Base-by-base conservation (phyloP, 78 protist genomes). In the Speleostelium caveatum region DNA sequence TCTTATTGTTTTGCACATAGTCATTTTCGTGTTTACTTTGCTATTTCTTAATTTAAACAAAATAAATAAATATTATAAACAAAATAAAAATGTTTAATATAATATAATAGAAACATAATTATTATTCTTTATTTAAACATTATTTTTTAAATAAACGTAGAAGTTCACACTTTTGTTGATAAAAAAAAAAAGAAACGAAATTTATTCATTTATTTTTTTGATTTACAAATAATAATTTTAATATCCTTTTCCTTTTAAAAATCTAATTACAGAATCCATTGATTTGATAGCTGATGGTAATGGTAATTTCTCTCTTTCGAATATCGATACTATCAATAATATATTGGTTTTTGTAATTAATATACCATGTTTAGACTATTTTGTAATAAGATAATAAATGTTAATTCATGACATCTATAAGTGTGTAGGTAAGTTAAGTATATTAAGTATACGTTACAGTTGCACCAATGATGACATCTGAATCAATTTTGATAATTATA, bases 161-260 rank as follows among this genome's bases (percentile, higher is more conserved):
- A n/a, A n/a, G n/a, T n/a, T n/a, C n/a, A n/a, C n/a, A n/a, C n/a
- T n/a, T n/a, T n/a, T n/a, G n/a, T n/a, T n/a, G n/a, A n/a, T n/a
- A n/a, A n/a, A n/a, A n/a, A n/a, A n/a, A n/a, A n/a, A n/a, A n/a
- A n/a, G n/a, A n/a, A n/a, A n/a, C n/a, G n/a, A n/a, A n/a, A n/a
- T n/a, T n/a, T n/a, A n/a, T n/a, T n/a, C n/a, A n/a, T n/a, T n/a
- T n/a, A n/a, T n/a, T n/a, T n/a, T n/a, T n/a, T n/a, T n/a, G n/a
- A n/a, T n/a, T n/a, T n/a, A n/a, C n/a, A n/a, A n/a, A n/a, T n/a
- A n/a, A n/a, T n/a, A n/a, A 69, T 69, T 24, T 28, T 73, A 65
- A 65, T 65, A 65, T 22, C 73, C 73, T 22, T 65, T 65, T 21
- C 32, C 36, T 65, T 65, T 65, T 65, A 65, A 65, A 35, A 36